phyloP scores from a whole-genome alignment of 345 rosid species.

The Eucalyptus sp. region DNA sequence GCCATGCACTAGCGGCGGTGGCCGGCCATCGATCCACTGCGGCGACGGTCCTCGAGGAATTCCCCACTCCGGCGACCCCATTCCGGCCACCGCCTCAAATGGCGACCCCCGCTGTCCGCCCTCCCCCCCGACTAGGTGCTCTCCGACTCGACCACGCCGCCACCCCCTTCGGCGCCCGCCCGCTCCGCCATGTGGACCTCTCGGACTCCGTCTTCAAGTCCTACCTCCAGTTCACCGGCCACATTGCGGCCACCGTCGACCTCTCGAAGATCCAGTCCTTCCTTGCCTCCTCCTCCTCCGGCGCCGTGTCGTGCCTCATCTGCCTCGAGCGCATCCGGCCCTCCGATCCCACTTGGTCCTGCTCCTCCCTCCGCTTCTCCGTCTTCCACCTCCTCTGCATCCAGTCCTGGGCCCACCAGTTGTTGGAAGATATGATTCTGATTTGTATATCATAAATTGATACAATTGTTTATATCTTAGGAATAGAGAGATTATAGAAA shows the following conservation, averaged over 20 bases:
- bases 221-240: constrained; percentile 53
- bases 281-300: constrained; percentile 76
- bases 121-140: not conserved
- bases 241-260: constrained; percentile 33
- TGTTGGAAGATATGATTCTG: too few species aligned
- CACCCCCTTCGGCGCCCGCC: constrained; percentile 6
- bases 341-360: constrained; percentile 87
- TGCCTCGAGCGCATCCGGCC: constrained; percentile 79
- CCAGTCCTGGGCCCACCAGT: constrained; percentile 86
- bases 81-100: constrained; percentile 4
- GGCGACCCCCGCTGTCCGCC: constrained; percentile 22
- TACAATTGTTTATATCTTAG: too few species aligned
- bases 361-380: constrained; percentile 63
- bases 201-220: constrained; percentile 71
- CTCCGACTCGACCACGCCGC: constrained; percentile 28
- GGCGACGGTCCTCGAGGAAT: not conserved
- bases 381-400: constrained; percentile 81
- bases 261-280: constrained; percentile 84
- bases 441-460: too few species aligned
- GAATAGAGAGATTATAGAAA: too few species aligned
- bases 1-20: not conserved
- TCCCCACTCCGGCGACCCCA: not conserved
- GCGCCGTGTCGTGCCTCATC: constrained; percentile 76
- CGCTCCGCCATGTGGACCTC: constrained; percentile 32
- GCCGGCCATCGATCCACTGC: not conserved